Evolutionary conservation across 2,329 filamentous ascomycete species (phyloP), one percentile per base, ranked within the genome.

Genomic region (Botrytis squamosa): DNA sequence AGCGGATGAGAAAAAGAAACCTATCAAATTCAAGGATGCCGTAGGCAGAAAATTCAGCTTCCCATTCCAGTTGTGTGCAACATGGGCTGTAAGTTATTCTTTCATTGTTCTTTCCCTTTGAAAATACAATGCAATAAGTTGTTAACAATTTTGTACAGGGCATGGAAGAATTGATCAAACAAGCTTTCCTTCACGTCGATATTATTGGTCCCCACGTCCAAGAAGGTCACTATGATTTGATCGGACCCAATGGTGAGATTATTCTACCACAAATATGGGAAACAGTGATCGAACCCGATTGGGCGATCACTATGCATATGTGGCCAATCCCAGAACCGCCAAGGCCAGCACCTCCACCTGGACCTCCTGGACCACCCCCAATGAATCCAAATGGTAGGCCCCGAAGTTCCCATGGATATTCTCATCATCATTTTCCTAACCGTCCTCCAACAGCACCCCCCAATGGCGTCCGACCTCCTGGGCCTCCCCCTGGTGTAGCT

Each of bases 31-130:
- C 84, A 97, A 97, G 83, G 95, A 98, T 81, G 94, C 94, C 0
- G 90, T 98, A 25, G 93, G 93, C 46, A 88, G 95, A 77, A 97
- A 97, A 82, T 98, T 97, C 82, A 96, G 90, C 83, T 97, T 98
- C 80, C 95, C 95, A 1, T 97, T 91, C 83, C 89, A 95, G 76
- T 82, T 97, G 44, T 97, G 94, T 82, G 89, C 90, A 79, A 96
- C 91, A 4, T 97, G 94, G 94, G 85, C 86, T 85, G 93, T 95
- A 89, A 81, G 89, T 87, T 42, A 29, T 25, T 59, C 12, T 67
- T 42, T 66, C 29, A 36, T 36, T 42, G 1, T 14, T 10, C 42
- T 57, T n/a, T 14, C 20, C 18, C 18, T 57, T 42, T 38, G 73
- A 72, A 74, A 74, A 22, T 67, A 22, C 65, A 57, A 25, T 68